These are phyloP conservation scores for Zygoascus ofunaensis DNA, from an alignment of 805 yeast species.

Conservation along the genomic window DNA sequence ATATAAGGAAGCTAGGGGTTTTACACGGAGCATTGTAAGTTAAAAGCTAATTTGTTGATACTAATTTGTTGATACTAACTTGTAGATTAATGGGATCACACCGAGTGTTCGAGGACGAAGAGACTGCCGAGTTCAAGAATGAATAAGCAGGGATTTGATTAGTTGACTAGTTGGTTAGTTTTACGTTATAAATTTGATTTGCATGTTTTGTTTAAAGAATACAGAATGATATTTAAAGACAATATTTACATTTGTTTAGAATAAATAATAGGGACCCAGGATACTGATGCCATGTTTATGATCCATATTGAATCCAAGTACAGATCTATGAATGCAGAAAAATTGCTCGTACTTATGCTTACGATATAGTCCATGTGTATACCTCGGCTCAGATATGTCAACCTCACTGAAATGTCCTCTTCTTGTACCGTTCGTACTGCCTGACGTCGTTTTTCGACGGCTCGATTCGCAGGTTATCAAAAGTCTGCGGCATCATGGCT, in stretches of 20 bases:
- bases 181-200: background rate
- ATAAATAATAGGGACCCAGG: too few relatives aligned
- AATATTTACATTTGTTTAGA: too few relatives aligned
- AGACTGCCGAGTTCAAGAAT: constrained; percentile 6
- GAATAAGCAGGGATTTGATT: background rate
- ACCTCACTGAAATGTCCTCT: background rate
- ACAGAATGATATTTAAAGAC: too few relatives aligned
- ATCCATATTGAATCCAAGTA: too few relatives aligned
- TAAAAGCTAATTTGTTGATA: too few relatives aligned
- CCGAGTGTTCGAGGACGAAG: constrained; percentile 26
- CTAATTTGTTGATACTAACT: too few relatives aligned
- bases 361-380: too few relatives aligned
- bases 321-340: too few relatives aligned
- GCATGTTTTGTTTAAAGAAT: too few relatives aligned
- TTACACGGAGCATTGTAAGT: constrained; percentile 47
- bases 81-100: constrained; percentile 27
- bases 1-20: constrained; percentile 45
- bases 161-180: background rate
- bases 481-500: background rate
- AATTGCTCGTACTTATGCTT: too few relatives aligned
- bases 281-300: too few relatives aligned
- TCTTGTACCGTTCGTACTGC: background rate
- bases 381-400: too few relatives aligned
- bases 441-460: background rate
- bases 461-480: background rate